These are phyloP conservation scores for Hypericum androsaemum DNA, from an alignment of 345 rosid genomes.

Conservation along the genomic window DNA sequence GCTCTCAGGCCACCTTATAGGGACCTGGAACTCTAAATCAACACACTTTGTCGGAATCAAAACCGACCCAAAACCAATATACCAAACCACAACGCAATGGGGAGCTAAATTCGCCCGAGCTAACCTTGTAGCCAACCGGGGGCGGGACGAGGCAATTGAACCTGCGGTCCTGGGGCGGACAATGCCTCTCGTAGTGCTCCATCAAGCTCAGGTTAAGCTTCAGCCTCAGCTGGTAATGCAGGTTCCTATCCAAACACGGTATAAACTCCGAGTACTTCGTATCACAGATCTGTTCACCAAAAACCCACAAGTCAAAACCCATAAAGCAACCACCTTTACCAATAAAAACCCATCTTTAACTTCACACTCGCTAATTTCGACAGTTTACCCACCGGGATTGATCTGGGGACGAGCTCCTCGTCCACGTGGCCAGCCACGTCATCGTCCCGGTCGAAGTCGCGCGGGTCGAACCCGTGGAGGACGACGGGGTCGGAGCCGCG, in stretches of 20 bases:
- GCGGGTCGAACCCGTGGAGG: conserved; percentile 12
- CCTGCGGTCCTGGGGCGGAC: conserved; percentile 84
- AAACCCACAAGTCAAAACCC: background rate
- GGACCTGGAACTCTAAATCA: conserved; percentile 66
- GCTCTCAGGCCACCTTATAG: conserved; percentile 89
- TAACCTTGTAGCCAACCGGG: conserved; percentile 77
- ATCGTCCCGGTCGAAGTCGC: conserved; percentile 11
- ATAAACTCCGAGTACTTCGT: conserved; percentile 67
- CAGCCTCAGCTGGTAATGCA: conserved; percentile 67
- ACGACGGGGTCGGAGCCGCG: conserved; percentile 36
- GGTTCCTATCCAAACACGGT: conserved; percentile 84
- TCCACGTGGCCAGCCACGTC: conserved; percentile 29
- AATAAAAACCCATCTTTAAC: no score
- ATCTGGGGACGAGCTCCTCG: conserved; percentile 33
- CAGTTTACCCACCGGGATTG: no score
- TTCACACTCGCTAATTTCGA: no score
- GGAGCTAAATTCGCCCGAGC: conserved; percentile 9
- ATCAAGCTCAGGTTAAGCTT: conserved; percentile 67
- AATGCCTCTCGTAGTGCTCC: conserved; percentile 95
- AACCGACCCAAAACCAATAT: conserved; percentile 17
- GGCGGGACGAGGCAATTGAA: conserved; percentile 89
- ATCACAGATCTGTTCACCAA: conserved; percentile 55
- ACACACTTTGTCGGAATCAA: conserved; percentile 24
- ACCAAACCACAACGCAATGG: conserved; percentile 1
- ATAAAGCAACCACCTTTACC: background rate